Conservation (phyloP, 306 rosid species). For the Citrullus colocynthis region DNA sequence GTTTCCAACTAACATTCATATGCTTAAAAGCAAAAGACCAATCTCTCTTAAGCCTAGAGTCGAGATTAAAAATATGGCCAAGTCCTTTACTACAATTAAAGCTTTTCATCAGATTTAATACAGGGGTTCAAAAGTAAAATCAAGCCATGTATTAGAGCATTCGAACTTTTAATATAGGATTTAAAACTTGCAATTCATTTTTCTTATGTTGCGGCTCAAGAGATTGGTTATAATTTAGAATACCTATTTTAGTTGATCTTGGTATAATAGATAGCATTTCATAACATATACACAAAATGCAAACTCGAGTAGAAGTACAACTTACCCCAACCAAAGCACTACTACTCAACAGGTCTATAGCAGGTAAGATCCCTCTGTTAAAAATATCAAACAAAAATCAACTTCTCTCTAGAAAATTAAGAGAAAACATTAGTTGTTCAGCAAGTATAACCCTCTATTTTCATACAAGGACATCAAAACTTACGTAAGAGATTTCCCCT, state of each 20-base stretch:
- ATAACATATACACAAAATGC: background rate
- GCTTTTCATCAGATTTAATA: background rate
- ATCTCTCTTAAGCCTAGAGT: background rate
- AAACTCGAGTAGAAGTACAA: conserved; percentile 5
- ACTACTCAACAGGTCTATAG: conserved; percentile 40
- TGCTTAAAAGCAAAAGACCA: background rate
- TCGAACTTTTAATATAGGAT: background rate
- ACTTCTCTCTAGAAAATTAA: conserved; percentile 5
- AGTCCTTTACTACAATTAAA: background rate
- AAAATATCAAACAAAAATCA: conserved; percentile 23
- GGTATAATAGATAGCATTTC: background rate
- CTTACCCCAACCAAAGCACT: conserved; percentile 55
- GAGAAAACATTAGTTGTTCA: background rate
- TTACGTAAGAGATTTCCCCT: conserved; percentile 81
- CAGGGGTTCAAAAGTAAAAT: background rate
- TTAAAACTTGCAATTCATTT: background rate
- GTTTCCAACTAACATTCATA: too few species aligned
- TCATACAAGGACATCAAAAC: conserved; percentile 15
- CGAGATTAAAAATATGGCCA: background rate
- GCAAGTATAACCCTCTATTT: background rate
- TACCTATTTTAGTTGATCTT: background rate
- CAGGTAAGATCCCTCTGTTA: conserved; percentile 79
- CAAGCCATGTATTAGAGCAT: background rate
- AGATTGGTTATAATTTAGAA: background rate
- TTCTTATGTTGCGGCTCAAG: background rate